Conservation (phyloP, 208 protist genomes). For the Leptomonas pyrrhocoris region DNA sequence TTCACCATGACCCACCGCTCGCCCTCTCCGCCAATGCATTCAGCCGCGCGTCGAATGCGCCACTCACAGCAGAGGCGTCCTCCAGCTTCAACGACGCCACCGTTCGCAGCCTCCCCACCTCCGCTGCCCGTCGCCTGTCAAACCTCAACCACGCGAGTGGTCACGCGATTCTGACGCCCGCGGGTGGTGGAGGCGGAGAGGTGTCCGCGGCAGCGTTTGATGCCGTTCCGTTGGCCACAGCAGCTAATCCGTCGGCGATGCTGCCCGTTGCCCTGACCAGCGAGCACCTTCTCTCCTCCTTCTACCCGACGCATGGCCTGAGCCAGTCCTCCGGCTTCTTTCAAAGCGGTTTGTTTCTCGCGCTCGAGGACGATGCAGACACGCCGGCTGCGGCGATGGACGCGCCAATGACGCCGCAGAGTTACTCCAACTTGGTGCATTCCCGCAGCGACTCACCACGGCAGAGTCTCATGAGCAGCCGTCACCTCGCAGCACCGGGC, state of each 20-base stretch:
- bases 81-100: not conserved
- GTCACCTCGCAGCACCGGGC: not conserved
- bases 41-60: conserved; percentile 3
- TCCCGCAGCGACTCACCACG: conserved; percentile 18
- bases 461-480: conserved; percentile 16
- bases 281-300: not conserved
- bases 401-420: conserved; percentile 61
- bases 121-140: not conserved
- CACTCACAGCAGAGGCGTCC: not conserved
- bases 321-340: conserved; percentile 14
- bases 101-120: not conserved
- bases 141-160: not conserved
- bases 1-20: not conserved
- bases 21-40: not conserved
- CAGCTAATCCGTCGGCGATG: not conserved
- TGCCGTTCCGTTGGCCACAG: not conserved
- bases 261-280: not conserved
- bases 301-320: not conserved
- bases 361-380: conserved; percentile 29
- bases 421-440: conserved; percentile 41
- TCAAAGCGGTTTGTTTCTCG: conserved; percentile 31
- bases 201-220: not conserved
- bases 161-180: too few species aligned
- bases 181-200: not conserved
- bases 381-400: conserved; percentile 23